Evolutionary conservation across 805 yeast genomes (phyloP), one percentile per base, ranked within the genome.

Genomic region (Yarrowia yakushimensis): DNA sequence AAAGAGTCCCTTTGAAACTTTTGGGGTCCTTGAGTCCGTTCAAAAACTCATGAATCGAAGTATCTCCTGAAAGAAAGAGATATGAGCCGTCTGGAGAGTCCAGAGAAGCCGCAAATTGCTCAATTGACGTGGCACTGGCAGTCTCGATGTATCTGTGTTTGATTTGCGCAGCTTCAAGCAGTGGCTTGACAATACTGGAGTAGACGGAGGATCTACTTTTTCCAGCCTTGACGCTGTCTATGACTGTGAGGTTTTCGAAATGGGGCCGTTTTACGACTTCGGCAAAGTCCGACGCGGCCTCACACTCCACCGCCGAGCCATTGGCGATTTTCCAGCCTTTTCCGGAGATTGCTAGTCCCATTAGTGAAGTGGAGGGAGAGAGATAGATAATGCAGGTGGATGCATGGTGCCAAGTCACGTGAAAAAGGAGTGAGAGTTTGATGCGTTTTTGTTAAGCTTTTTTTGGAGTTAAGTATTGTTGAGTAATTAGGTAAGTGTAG

Each of bases 31-130:
- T 17, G 7, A 52, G 33, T n/a, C 59, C 59, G 70, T 91, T 91
- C 62, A 90, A 67, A 57, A 92, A 82, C 71, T 92, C 97, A 55
- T 81, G 83, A 5, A 90, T 76, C 1, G 96, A 85, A 0, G 97
- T 91, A 70, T 92, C 97, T 1, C 97, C 97, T 37, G 96, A 87
- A 9, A 92, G 72, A 34, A 91, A 74, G 2, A 88, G 39, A 31
- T 31, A 48, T 4, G 55, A 70, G 10, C 87, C 65, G 3, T 68
- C 61, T 8, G 43, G 2, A 4, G 71, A 69, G 28, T 69, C 64
- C 42, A 52, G 17, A 11, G 23, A 17, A 1, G 34, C 22, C 2
- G 77, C 77, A 55, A 71, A 70, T n/a, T 69, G 70, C 1, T 67
- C 36, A 37, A 75, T 68, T 41, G 74, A 70, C n/a, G 66, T 52